These are phyloP conservation scores for Mikania micrantha DNA, from an alignment of 129 eudicot genomes.

Conservation along the genomic window DNA sequence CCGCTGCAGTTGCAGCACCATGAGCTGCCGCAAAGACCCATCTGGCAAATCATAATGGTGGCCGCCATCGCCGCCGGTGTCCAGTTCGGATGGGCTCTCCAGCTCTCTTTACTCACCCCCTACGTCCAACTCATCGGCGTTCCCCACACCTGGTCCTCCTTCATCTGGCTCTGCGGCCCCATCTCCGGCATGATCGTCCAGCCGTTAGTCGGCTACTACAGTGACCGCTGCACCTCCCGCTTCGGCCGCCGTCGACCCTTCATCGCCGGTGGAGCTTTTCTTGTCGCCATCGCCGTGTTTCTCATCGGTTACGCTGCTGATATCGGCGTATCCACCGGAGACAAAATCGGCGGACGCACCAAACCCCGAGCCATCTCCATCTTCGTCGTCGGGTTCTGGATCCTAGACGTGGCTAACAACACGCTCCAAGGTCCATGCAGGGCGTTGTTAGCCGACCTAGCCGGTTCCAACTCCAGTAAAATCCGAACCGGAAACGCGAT, in stretches of 20 bases:
- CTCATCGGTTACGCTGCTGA: slow-evolving; percentile 92
- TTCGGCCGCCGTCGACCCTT: slow-evolving; percentile 92
- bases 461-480: slow-evolving; percentile 26
- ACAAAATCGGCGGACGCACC: slow-evolving; percentile 20
- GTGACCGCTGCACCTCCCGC: slow-evolving; percentile 60
- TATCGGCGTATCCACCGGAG: slow-evolving; percentile 71
- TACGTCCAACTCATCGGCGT: slow-evolving; percentile 83
- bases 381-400: slow-evolving; percentile 85
- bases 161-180: slow-evolving; percentile 94
- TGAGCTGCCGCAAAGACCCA: slow-evolving; percentile 22
- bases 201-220: slow-evolving; percentile 79
- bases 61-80: slow-evolving; percentile 91
- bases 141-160: slow-evolving; percentile 69
- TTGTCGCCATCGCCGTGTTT: slow-evolving; percentile 60
- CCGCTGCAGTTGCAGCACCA: slow-evolving; percentile 11
- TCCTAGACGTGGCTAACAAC: slow-evolving; percentile 88
- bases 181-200: slow-evolving; percentile 88
- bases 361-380: slow-evolving; percentile 66
- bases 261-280: slow-evolving; percentile 61
- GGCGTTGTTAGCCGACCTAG: slow-evolving; percentile 65
- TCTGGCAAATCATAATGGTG: slow-evolving; percentile 45
- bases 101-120: slow-evolving; percentile 79
- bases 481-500: slow-evolving; percentile 52
- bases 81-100: slow-evolving; percentile 96
- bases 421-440: slow-evolving; percentile 82